Conservation (phyloP, 2,329 filamentous ascomycete species). For the Sporothrix pseudoabietina region DNA sequence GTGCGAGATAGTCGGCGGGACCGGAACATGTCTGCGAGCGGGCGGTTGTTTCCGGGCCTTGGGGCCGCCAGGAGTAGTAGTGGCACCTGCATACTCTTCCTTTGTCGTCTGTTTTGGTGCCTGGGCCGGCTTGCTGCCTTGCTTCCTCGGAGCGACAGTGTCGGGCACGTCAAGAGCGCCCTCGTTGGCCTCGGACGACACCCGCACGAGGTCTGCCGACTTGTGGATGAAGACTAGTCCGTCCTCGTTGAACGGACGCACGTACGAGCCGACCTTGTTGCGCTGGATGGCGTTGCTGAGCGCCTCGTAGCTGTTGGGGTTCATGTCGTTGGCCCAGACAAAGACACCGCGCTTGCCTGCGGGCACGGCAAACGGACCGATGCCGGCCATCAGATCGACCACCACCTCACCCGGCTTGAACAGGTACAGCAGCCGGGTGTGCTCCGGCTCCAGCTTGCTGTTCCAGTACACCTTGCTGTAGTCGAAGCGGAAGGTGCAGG, state of each 20-base stretch:
- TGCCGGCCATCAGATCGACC: slow-evolving; percentile 95
- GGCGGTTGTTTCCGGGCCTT: not conserved
- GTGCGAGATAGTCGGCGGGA: slow-evolving; percentile 81
- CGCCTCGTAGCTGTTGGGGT: slow-evolving; percentile 79
- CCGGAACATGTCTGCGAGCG: slow-evolving; percentile 43
- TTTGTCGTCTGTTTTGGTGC: not conserved
- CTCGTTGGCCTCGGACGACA: slow-evolving; percentile 54
- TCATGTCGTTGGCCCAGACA: slow-evolving; percentile 96
- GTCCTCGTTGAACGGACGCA: slow-evolving; percentile 79
- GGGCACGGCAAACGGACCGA: slow-evolving; percentile 91
- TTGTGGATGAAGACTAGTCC: slow-evolving; percentile 77
- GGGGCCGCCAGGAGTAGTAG: not conserved
- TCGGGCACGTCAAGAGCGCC: slow-evolving; percentile 36
- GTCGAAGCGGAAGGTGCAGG: slow-evolving; percentile 88
- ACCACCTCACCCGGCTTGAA: slow-evolving; percentile 87
- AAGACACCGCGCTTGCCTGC: slow-evolving; percentile 88
- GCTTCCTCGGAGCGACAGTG: slow-evolving; percentile 31
- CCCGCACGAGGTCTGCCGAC: slow-evolving; percentile 63
- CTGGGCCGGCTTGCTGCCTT: slow-evolving; percentile 16
- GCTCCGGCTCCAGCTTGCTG: slow-evolving; percentile 84
- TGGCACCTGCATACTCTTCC: not conserved
- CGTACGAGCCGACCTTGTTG: slow-evolving; percentile 80
- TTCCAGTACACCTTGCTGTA: slow-evolving; percentile 99
- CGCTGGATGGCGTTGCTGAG: slow-evolving; percentile 68
- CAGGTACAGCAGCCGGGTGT: slow-evolving; percentile 72